Evolutionary conservation across 2,329 filamentous ascomycete species (phyloP), one percentile per base, ranked within the genome.

Genomic region (Aquanectria penicillioides): DNA sequence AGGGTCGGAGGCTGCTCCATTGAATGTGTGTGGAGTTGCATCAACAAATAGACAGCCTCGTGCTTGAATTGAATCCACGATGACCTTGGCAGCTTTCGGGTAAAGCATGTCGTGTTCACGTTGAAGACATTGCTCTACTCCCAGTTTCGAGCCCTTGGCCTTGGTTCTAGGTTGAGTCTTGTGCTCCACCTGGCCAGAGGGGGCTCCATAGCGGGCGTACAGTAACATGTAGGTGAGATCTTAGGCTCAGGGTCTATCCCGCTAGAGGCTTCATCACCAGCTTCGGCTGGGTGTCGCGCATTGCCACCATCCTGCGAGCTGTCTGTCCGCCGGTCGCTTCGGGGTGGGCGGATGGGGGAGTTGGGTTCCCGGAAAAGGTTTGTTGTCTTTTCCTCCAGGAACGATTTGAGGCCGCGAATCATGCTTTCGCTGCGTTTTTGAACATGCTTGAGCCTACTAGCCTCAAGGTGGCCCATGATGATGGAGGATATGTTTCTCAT

Each of bases 41-140:
- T 75, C 73, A 0, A 74, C 70, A 66, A 71, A 71, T 2, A 72
- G 28, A n/a, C 71, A 71, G 1, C 79, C 79, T 13, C 78, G 76
- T 0, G 77, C 71, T 12, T 78, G 75, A 4, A 82, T 67, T 0
- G 78, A 75, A 25, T 80, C 71, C 2, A 76, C 67, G 7, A 83
- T 71, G 2, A 82, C 71, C 18, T 75, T 75, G 11, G 80, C 77
- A 9, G 81, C 81, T 18, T 77, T 79, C 0, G 75, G 75, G 43
- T 81, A 80, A 2, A 81, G 20, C 20, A 3, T 28, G 4, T 41
- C 38, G 7, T 9, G 38, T 13, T 47, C 59, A n/a, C n/a, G n/a
- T n/a, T n/a, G n/a, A n/a, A n/a, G n/a, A n/a, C n/a, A n/a, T n/a
- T n/a, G n/a, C n/a, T n/a, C n/a, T n/a, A n/a, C n/a, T n/a, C n/a